Percentiles rank a stretch among this genome's conserved stretches.
Evolutionary conservation across 768 basidiomycete genomes (phyloP).

Genomic region (Boletus bicolor): DNA sequence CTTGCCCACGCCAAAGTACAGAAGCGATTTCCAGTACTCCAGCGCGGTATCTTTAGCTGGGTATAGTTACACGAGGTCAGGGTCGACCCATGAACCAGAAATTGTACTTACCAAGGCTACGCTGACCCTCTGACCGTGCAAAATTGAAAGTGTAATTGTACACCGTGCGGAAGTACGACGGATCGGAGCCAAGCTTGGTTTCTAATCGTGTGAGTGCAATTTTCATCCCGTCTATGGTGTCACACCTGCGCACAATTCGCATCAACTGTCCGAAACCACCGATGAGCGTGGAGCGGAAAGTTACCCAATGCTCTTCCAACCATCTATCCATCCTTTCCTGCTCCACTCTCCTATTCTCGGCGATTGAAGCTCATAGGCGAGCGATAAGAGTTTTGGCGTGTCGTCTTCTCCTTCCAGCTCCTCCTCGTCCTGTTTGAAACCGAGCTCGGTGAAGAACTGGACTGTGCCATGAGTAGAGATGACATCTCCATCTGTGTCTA

Average conservation of each 20-base stretch:
- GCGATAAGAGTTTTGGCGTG: constrained; percentile 67
- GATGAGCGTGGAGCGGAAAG: constrained; percentile 22
- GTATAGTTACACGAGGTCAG: background rate
- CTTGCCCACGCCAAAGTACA: constrained; percentile 66
- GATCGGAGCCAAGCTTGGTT: constrained; percentile 58
- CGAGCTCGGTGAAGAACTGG: constrained; percentile 48
- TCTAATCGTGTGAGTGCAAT: constrained; percentile 51
- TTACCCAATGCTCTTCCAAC: constrained; percentile 73
- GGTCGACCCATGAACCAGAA: background rate
- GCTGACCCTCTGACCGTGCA: constrained; percentile 69
- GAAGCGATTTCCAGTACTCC: constrained; percentile 74
- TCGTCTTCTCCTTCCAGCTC: constrained; percentile 73
- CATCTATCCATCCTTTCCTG: constrained; percentile 70
- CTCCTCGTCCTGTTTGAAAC: constrained; percentile 33
- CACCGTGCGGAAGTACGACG: constrained; percentile 69
- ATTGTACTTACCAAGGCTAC: constrained; percentile 63
- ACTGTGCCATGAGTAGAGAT: constrained; percentile 82
- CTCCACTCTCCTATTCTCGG: constrained; percentile 71
- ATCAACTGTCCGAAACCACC: constrained; percentile 4
- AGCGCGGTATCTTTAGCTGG: constrained; percentile 67
- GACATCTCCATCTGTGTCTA: constrained; percentile 57
- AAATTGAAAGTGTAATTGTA: constrained; percentile 83
- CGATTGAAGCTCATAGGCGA: constrained; percentile 80
- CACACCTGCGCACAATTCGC: constrained; percentile 45
- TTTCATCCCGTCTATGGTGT: constrained; percentile 63